Percentiles rank a stretch among this genome's conserved stretches.
phyloP scores from a whole-genome alignment of 345 rosid genomes.

The Eucalyptus marginata region DNA sequence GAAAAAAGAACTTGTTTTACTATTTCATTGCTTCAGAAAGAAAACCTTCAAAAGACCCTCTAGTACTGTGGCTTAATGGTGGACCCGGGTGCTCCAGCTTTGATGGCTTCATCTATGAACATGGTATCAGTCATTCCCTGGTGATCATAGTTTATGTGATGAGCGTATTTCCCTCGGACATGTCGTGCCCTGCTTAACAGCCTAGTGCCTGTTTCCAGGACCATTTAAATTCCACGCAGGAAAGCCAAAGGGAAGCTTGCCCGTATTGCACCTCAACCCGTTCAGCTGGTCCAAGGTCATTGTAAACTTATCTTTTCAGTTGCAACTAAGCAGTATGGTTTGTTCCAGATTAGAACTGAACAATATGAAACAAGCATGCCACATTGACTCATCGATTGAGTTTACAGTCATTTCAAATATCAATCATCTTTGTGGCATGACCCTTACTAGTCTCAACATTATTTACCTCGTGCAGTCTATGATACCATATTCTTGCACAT shows the following conservation, averaged over 20 bases:
- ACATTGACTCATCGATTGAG: not conserved
- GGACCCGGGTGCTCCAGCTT: constrained; percentile 35
- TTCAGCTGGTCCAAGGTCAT: constrained; percentile 17
- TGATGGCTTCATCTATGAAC: constrained; percentile 17
- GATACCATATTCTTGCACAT: not conserved
- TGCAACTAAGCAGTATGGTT: not conserved
- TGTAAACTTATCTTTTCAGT: not conserved
- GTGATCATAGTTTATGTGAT: not conserved
- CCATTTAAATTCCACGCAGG: constrained; percentile 9
- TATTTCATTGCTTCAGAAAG: constrained; percentile 14
- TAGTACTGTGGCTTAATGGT: constrained; percentile 24
- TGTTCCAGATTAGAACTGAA: not conserved
- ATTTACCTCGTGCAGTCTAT: not conserved
- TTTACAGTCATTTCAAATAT: not conserved
- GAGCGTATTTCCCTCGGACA: not conserved
- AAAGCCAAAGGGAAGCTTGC: constrained; percentile 1
- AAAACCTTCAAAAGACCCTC: constrained; percentile 9
- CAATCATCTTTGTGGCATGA: not conserved
- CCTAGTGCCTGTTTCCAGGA: not conserved
- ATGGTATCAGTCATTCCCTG: constrained; percentile 1
- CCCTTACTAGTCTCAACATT: not conserved
- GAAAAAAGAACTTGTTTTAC: constrained; percentile 23
- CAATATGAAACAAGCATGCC: not conserved
- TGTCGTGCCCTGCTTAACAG: not conserved
- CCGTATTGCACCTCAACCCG: constrained; percentile 3